Conservation (phyloP, 306 rosid species). For the peach (Prunus persica) region DNA sequence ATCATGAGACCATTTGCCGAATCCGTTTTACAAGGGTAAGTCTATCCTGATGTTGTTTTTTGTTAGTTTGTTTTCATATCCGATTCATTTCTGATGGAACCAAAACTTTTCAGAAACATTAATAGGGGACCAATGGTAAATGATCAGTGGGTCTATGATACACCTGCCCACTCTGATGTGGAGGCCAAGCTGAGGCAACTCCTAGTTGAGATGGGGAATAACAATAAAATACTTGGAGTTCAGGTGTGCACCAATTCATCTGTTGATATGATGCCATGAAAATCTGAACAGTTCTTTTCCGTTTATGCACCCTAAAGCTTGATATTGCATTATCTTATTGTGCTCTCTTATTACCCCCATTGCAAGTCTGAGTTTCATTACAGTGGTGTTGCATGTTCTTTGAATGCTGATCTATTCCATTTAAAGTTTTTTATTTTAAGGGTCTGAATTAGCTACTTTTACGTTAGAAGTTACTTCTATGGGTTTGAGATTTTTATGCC, state of each 20-base stretch:
- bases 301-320: neutral
- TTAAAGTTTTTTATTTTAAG: neutral
- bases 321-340: neutral
- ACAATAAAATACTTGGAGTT: slow-evolving; percentile 86
- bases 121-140: slow-evolving; percentile 64
- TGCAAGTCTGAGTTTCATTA: neutral
- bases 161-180: slow-evolving; percentile 73
- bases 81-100: slow-evolving; percentile 39
- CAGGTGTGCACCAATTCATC: slow-evolving; percentile 50
- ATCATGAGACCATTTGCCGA: slow-evolving; percentile 99
- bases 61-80: slow-evolving; percentile 11
- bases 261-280: neutral
- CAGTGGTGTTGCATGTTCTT: neutral
- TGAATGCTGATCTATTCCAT: neutral
- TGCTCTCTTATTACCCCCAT: neutral
- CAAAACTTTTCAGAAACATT: slow-evolving; percentile 52
- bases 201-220: slow-evolving; percentile 70
- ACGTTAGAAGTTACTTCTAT: neutral
- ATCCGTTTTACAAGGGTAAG: slow-evolving; percentile 83
- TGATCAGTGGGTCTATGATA: slow-evolving; percentile 75
- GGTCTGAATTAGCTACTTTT: neutral
- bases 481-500: neutral
- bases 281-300: neutral
- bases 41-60: slow-evolving; percentile 14
- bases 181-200: slow-evolving; percentile 83